Evolutionary conservation across 2,329 filamentous ascomycete species (phyloP).

Genomic region (Leptosphaerulina australis): DNA sequence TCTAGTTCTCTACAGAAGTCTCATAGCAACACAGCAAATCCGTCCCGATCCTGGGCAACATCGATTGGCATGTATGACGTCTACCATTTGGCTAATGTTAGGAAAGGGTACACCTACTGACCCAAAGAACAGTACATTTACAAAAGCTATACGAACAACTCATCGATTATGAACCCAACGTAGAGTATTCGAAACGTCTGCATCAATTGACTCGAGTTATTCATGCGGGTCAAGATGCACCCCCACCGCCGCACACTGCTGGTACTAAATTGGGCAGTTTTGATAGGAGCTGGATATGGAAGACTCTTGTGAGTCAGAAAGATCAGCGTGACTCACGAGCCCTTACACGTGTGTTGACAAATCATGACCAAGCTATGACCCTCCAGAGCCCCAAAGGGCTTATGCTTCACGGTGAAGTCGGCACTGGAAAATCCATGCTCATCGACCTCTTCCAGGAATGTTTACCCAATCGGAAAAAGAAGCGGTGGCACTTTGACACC

Average conservation of each 20-base stretch:
- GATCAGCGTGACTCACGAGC: slow-evolving; percentile 63
- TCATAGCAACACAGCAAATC: slow-evolving; percentile 70
- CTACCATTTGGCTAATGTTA: slow-evolving; percentile 35
- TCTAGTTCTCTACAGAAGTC: slow-evolving; percentile 74
- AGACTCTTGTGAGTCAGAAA: slow-evolving; percentile 58
- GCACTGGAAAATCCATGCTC: slow-evolving; percentile 85
- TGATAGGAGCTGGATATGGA: slow-evolving; percentile 58
- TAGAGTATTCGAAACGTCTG: slow-evolving; percentile 71
- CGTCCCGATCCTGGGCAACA: slow-evolving; percentile 74
- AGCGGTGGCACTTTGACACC: slow-evolving; percentile 81
- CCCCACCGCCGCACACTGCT: slow-evolving; percentile 42
- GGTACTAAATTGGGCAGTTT: slow-evolving; percentile 26
- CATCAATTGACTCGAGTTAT: slow-evolving; percentile 62
- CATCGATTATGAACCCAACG: slow-evolving; percentile 77
- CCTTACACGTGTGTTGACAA: slow-evolving; percentile 70
- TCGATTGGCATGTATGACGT: slow-evolving; percentile 58
- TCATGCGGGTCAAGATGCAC: slow-evolving; percentile 30
- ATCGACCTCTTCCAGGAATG: slow-evolving; percentile 80
- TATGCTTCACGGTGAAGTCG: slow-evolving; percentile 80
- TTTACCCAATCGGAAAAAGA: slow-evolving; percentile 73
- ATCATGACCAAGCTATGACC: slow-evolving; percentile 72
- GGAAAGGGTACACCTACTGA: slow-evolving; percentile 18
- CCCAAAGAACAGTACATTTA: slow-evolving; percentile 65
- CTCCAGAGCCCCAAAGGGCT: slow-evolving; percentile 76
- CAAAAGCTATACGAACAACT: slow-evolving; percentile 76